phyloP scores from a whole-genome alignment of 2,329 filamentous ascomycete genomes.

The Talaromyces sp. region DNA sequence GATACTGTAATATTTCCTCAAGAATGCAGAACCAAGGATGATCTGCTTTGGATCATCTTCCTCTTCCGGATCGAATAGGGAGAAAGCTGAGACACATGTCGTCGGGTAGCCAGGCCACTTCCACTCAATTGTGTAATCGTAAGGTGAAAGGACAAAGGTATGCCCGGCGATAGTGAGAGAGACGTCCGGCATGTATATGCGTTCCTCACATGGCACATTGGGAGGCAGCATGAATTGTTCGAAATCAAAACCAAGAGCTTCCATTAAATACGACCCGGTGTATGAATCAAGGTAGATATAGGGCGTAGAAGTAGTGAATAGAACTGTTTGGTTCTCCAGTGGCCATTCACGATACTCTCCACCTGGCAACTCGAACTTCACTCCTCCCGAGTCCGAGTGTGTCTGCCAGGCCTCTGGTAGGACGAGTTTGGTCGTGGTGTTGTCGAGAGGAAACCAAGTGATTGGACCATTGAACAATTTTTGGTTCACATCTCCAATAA shows the following conservation, averaged over 20 bases:
- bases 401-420: conserved; percentile 6
- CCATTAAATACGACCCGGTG: neutral
- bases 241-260: conserved; percentile 1
- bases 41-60: neutral
- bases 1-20: conserved; percentile 10
- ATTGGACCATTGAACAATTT: neutral
- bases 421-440: neutral
- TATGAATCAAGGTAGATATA: conserved; percentile 6
- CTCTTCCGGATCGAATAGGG: neutral
- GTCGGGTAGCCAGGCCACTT: neutral
- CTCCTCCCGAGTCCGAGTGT: neutral
- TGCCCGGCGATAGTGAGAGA: conserved; percentile 9
- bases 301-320: neutral
- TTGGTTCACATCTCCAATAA: conserved; percentile 4
- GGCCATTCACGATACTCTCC: conserved; percentile 4
- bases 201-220: neutral
- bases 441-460: neutral
- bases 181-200: conserved; percentile 8
- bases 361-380: conserved; percentile 6
- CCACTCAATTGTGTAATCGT: conserved; percentile 5
- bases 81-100: conserved; percentile 6
- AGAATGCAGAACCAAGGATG: conserved; percentile 9
- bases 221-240: neutral
- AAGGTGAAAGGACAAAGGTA: conserved; percentile 5
- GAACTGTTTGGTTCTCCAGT: neutral